Base-by-base conservation (phyloP, 371 early-diverging fungal species). In the Apophysomyces variabilis region DNA sequence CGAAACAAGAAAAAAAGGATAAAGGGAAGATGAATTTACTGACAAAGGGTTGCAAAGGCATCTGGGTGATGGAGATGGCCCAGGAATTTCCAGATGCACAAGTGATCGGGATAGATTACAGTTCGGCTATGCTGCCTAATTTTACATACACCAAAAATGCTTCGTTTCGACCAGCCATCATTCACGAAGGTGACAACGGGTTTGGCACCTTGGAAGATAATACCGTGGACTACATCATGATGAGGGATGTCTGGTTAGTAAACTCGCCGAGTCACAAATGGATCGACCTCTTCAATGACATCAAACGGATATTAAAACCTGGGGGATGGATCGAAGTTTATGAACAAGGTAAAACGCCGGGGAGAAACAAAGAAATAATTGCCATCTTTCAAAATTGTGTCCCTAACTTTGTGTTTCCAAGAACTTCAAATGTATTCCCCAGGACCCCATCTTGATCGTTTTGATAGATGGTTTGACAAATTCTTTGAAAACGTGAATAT, bases 61-160 rank as follows among this genome's bases (percentile, higher is more conserved):
- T 75, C 5, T 80, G 80, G 80, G 61, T 62, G n/a, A 68, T 75
- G 68, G 80, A 80, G 46, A 70, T 77, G 75, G 77, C 80, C 11
- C 46, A 66, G 5, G 44, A 69, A 16, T 80, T 73, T 58, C 80
- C 80, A 13, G 14, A 67, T 3, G 65, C 68, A 26, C 64, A 68
- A 11, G 64, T 80, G n/a, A 38, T 75, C 14, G 80, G 77, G 1
- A 68, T 75, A 3, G 80, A 75, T 37, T 70, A 60, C 9, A 58
- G 66, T 16, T 47, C 68, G 1, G 66, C 69, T 1, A 63, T 66
- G 0, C 39, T 73, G 1, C 41, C 64, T 0, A 67, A 60, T 26
- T 59, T 66, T 5, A 36, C 62, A 1, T 35, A 59, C 3, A 41
- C 65, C 11, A 61, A 66, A 7, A 80, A 80, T 41, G 9, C 75